phyloP scores from a whole-genome alignment of 192 early-diverging fungal genomes.

The Podila verticillata region DNA sequence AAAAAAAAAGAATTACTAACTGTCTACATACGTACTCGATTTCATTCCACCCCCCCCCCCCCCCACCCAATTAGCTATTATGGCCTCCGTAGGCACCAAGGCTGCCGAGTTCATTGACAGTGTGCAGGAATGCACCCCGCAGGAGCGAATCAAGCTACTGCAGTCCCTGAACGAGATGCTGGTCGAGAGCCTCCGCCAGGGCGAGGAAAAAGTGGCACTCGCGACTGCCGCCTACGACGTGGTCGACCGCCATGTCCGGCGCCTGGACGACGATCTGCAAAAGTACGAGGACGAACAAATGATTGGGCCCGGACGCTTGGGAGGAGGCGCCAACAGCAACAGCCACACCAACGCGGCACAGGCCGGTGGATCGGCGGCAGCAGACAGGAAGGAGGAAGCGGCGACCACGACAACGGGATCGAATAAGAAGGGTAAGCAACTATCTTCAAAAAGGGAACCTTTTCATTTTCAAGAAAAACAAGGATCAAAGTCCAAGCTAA shows the following conservation, averaged over 20 bases:
- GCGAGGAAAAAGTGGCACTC: slow-evolving; percentile 93
- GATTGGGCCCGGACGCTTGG: slow-evolving; percentile 62
- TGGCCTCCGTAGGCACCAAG: slow-evolving; percentile 70
- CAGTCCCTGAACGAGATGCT: slow-evolving; percentile 65
- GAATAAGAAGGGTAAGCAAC: slow-evolving; percentile 36
- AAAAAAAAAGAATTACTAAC: neutral
- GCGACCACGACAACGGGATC: slow-evolving; percentile 32
- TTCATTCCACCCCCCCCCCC: neutral
- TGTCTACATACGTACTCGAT: neutral
- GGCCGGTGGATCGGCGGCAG: slow-evolving; percentile 16
- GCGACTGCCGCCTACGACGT: slow-evolving; percentile 94
- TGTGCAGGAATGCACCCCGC: slow-evolving; percentile 60
- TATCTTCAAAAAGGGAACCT: neutral
- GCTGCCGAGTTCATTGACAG: slow-evolving; percentile 80
- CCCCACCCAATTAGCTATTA: slow-evolving; percentile 64
- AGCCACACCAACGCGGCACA: slow-evolving; percentile 40
- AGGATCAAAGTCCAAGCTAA: too few species aligned
- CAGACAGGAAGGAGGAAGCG: slow-evolving; percentile 56
- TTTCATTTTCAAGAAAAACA: neutral
- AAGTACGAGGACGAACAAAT: slow-evolving; percentile 94
- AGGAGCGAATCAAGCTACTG: slow-evolving; percentile 64
- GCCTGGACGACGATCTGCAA: slow-evolving; percentile 90
- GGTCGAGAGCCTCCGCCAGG: slow-evolving; percentile 82
- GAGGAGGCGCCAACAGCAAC: too few species aligned
- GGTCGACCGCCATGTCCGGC: slow-evolving; percentile 89